phyloP scores from a whole-genome alignment of 2,329 filamentous ascomycete genomes.

The Thermochaetoides dissita region DNA sequence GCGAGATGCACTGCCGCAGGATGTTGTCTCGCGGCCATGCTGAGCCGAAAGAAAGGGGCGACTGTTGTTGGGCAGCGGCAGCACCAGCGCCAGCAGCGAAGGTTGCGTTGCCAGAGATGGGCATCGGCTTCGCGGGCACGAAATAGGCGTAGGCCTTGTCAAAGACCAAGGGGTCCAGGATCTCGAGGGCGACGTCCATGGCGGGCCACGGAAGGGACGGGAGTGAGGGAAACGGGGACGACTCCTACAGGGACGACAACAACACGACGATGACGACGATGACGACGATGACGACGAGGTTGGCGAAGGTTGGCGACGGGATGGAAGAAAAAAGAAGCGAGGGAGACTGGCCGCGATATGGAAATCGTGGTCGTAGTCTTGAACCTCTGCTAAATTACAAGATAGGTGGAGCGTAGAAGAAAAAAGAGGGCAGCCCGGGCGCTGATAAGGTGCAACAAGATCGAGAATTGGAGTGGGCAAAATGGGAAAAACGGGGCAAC shows the following conservation, averaged over 20 bases:
- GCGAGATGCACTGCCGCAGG: constrained; percentile 24
- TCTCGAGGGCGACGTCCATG: constrained; percentile 28
- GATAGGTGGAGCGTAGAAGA: too few relatives aligned
- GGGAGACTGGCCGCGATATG: too few relatives aligned
- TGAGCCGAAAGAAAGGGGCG: constrained; percentile 13
- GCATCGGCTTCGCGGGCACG: constrained; percentile 17
- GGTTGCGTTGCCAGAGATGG: constrained; percentile 8
- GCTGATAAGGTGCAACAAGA: too few relatives aligned
- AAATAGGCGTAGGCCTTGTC: constrained; percentile 27
- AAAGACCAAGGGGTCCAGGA: constrained; percentile 27
- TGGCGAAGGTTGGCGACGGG: too few relatives aligned
- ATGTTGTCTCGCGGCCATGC: constrained; percentile 28
- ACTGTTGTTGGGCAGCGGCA: constrained; percentile 5
- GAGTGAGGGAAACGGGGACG: background rate
- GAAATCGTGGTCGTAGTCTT: too few relatives aligned
- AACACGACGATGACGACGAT: too few relatives aligned
- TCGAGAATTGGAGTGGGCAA: too few relatives aligned
- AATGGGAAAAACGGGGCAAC: too few relatives aligned
- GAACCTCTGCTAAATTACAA: too few relatives aligned
- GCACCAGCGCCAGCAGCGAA: constrained; percentile 1
- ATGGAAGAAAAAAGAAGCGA: too few relatives aligned
- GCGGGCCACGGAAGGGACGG: background rate
- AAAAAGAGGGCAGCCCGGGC: too few relatives aligned
- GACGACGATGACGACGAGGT: too few relatives aligned
- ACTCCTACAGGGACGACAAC: background rate